A percentile compares a stretch with the other conserved stretches of the same genome.
Evolutionary conservation across 2,329 filamentous ascomycete genomes (phyloP).

Genomic region (Fusarium subtropicale): DNA sequence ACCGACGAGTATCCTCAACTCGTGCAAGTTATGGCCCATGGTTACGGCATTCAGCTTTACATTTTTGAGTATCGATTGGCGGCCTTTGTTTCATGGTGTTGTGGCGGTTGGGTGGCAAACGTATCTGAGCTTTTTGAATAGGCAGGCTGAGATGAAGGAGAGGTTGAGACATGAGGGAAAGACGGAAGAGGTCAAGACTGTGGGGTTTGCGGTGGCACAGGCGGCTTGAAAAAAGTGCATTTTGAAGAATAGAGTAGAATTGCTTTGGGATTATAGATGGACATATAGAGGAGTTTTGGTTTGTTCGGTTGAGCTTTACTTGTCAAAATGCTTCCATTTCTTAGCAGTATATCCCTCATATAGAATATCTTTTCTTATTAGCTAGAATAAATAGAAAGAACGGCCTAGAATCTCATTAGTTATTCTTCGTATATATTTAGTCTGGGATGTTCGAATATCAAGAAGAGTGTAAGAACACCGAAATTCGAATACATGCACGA

Average conservation of each 20-base stretch:
- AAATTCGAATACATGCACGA: no score
- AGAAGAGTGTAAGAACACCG: no score
- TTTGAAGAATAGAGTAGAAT: neutral
- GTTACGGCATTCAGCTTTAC: constrained; percentile 89
- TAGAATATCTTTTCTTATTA: no score
- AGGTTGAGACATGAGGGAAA: constrained; percentile 10
- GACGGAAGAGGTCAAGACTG: neutral
- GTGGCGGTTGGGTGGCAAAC: constrained; percentile 93
- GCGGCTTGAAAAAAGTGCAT: constrained; percentile 3
- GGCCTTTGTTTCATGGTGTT: constrained; percentile 81
- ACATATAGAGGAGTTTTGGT: neutral
- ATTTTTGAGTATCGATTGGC: constrained; percentile 82
- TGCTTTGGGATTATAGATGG: neutral
- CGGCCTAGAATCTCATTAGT: no score
- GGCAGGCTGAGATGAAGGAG: constrained; percentile 68
- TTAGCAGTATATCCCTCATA: no score
- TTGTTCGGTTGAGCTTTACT: neutral
- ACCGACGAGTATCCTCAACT: constrained; percentile 80
- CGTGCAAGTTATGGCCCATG: constrained; percentile 87
- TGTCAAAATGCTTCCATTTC: neutral
- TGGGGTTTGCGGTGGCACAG: constrained; percentile 4
- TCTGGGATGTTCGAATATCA: neutral
- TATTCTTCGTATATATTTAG: no score
- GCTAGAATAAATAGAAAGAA: no score
- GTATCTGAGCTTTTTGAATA: constrained; percentile 85